These are phyloP conservation scores for Globisporangium yorkense DNA, from an alignment of 352 stramenopile species.

Conservation along the genomic window DNA sequence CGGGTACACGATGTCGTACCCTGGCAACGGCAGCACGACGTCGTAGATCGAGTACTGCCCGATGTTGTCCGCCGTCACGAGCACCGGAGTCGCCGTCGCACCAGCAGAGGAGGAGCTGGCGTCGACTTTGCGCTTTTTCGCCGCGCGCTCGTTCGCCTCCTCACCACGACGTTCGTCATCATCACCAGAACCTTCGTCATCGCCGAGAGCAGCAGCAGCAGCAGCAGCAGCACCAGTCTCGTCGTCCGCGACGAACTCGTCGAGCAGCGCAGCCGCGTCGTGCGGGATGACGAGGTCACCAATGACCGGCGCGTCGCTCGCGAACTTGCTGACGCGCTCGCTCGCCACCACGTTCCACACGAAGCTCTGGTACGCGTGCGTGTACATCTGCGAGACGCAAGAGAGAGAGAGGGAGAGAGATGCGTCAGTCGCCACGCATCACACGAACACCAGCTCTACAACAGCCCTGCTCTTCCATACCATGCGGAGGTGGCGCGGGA, in stretches of 20 bases:
- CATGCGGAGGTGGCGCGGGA: slow-evolving; percentile 84
- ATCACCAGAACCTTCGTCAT: slow-evolving; percentile 19
- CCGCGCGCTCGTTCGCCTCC: slow-evolving; percentile 13
- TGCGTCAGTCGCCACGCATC: background rate
- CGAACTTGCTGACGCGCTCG: slow-evolving; percentile 77
- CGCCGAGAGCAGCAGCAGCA: slow-evolving; percentile 1
- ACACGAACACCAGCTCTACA: background rate
- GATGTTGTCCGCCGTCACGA: slow-evolving; percentile 89
- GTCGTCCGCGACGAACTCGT: slow-evolving; percentile 31
- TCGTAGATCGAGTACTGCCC: slow-evolving; percentile 90
- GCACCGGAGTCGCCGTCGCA: slow-evolving; percentile 5
- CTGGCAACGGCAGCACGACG: slow-evolving; percentile 95
- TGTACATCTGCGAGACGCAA: slow-evolving; percentile 62
- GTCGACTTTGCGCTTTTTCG: slow-evolving; percentile 31
- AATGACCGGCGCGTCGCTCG: slow-evolving; percentile 56
- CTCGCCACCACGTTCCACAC: slow-evolving; percentile 94
- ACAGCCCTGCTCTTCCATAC: slow-evolving; percentile 13
- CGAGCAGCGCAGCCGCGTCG: slow-evolving; percentile 9
- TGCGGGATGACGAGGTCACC: slow-evolving; percentile 89
- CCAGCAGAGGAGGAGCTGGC: background rate
- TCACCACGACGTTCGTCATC: slow-evolving; percentile 13
- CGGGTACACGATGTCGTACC: slow-evolving; percentile 88
- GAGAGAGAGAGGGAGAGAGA: background rate
- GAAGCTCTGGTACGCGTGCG: slow-evolving; percentile 93
- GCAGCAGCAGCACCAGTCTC: background rate